Percentiles rank a stretch among this genome's conserved stretches.
phyloP scores from a whole-genome alignment of 208 protist species.

The Ichthyophonus hoferi region DNA sequence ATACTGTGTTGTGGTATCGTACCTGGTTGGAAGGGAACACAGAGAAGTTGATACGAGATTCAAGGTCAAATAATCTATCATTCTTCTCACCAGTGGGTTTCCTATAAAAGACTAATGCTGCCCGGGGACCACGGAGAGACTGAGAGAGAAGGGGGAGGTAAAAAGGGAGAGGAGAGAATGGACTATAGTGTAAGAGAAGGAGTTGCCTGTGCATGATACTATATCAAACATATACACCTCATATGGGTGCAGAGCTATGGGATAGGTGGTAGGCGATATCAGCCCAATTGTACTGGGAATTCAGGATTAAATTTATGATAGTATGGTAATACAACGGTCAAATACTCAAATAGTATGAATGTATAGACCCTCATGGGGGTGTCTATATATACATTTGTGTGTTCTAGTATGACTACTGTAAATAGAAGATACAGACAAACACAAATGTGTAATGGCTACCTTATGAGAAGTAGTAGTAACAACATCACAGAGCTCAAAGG shows the following conservation, averaged over 20 bases:
- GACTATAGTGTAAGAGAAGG: too few species aligned
- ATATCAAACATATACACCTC: too few species aligned
- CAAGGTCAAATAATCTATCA: not conserved
- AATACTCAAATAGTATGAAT: too few species aligned
- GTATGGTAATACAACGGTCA: too few species aligned
- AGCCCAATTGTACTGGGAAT: too few species aligned
- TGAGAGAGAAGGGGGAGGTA: not conserved
- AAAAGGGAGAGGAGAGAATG: not conserved
- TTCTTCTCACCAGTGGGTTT: conserved; percentile 8
- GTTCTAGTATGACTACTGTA: too few species aligned
- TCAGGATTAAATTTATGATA: too few species aligned
- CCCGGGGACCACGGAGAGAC: conserved; percentile 91
- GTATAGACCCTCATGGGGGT: too few species aligned
- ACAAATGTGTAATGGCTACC: not conserved
- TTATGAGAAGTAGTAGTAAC: conserved; percentile 99
- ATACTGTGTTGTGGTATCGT: not conserved
- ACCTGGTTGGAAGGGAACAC: not conserved
- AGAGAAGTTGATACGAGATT: not conserved
- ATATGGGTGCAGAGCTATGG: too few species aligned
- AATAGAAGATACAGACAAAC: conserved; percentile 22
- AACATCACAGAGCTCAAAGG: conserved; percentile 92
- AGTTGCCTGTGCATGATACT: not conserved
- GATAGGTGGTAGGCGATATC: too few species aligned
- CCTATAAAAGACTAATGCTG: conserved; percentile 95
- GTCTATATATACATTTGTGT: too few species aligned